Evolutionary conservation across 2,329 filamentous ascomycete genomes (phyloP).

Genomic region (Epichloe gansuensis): DNA sequence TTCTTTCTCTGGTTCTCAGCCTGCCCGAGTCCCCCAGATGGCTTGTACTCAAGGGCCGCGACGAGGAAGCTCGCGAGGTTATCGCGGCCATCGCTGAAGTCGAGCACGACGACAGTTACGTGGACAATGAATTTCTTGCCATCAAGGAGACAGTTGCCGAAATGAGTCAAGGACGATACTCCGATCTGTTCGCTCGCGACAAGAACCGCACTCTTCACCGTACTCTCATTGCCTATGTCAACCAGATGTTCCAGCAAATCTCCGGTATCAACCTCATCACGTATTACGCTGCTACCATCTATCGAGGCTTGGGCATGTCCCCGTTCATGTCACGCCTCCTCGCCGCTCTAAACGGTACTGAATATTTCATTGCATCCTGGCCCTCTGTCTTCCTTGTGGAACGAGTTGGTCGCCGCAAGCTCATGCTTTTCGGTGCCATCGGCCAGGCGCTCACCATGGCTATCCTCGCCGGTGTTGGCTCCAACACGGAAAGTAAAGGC

Average conservation of each 20-base stretch:
- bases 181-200: conserved; percentile 44
- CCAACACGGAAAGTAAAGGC: conserved; percentile 31
- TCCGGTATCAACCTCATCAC: conserved; percentile 51
- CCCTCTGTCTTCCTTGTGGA: conserved; percentile 50
- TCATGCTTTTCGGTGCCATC: conserved; percentile 59
- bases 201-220: conserved; percentile 46
- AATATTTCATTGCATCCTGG: conserved; percentile 53
- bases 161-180: conserved; percentile 47
- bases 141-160: conserved; percentile 61
- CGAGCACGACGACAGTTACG: conserved; percentile 42
- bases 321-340: conserved; percentile 46
- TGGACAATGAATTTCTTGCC: conserved; percentile 44
- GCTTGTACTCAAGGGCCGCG: conserved; percentile 32
- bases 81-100: conserved; percentile 42
- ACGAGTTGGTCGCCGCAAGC: conserved; percentile 51
- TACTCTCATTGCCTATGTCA: conserved; percentile 46
- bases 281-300: conserved; percentile 51
- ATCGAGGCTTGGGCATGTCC: conserved; percentile 39
- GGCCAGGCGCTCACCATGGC: conserved; percentile 55
- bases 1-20: conserved; percentile 38
- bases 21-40: conserved; percentile 43
- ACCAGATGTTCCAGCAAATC: conserved; percentile 56
- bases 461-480: conserved; percentile 45
- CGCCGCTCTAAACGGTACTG: conserved; percentile 29
- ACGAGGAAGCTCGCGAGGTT: conserved; percentile 34